phyloP scores from a whole-genome alignment of 1,284 basidiomycete species.

The Tetrapyrgos nigripes region DNA sequence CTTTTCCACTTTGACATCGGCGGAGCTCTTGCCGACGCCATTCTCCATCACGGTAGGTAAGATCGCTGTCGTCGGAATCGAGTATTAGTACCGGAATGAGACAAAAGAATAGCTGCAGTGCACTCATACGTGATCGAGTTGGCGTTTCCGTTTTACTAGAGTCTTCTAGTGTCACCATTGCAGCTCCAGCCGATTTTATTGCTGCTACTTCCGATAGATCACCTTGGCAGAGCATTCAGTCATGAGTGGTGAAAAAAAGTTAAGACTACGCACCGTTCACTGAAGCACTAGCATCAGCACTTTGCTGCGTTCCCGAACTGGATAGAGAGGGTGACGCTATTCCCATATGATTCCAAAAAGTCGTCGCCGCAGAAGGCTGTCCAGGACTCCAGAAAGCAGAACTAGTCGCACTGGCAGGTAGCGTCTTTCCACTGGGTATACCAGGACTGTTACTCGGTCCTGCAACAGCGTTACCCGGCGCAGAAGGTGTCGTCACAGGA shows the following conservation, averaged over 20 bases:
- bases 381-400: constrained; percentile 27
- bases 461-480: neutral
- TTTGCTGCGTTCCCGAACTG: neutral
- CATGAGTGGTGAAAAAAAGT: neutral
- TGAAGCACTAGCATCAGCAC: neutral
- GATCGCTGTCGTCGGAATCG: constrained; percentile 1
- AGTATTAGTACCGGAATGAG: neutral
- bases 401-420: constrained; percentile 21
- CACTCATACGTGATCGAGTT: constrained; percentile 8
- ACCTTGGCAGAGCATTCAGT: neutral
- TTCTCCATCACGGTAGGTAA: constrained; percentile 1
- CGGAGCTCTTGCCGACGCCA: neutral
- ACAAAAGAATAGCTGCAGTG: neutral
- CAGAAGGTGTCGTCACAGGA: constrained; percentile 2
- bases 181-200: constrained; percentile 2
- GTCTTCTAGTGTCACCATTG: neutral
- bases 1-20: neutral
- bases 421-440: neutral
- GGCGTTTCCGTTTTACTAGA: neutral
- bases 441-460: neutral
- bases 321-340: constrained; percentile 15
- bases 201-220: neutral
- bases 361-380: constrained; percentile 23
- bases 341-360: constrained; percentile 26
- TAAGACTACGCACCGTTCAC: neutral